phyloP scores from a whole-genome alignment of 805 yeast genomes.

The Pichia scutulata region DNA sequence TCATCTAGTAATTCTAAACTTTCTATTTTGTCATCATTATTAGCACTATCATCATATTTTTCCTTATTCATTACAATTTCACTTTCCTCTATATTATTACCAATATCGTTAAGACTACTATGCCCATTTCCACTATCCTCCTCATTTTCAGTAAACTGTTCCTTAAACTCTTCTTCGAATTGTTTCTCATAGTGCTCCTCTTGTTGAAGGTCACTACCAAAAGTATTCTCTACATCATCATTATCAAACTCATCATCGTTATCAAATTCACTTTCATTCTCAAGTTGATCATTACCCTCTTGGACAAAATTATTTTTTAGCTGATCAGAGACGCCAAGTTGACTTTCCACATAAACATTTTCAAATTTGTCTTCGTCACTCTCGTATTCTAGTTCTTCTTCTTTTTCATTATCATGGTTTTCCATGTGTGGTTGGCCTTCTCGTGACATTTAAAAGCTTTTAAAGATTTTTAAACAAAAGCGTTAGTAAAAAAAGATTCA shows the following conservation, averaged over 20 bases:
- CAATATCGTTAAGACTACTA: not conserved
- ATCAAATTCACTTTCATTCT: not conserved
- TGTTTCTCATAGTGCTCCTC: not conserved
- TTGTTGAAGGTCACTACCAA: not conserved
- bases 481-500: not conserved
- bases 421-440: not conserved
- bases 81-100: not conserved
- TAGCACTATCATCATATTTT: not conserved
- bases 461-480: not conserved
- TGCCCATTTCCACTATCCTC: not conserved
- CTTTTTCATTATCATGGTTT: slow-evolving; percentile 6
- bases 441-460: not conserved
- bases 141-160: not conserved
- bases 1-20: not conserved
- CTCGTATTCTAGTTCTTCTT: slow-evolving; percentile 27
- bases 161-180: not conserved
- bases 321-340: not conserved
- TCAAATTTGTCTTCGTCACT: slow-evolving; percentile 22
- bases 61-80: not conserved
- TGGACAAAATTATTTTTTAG: not conserved
- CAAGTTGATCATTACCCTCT: not conserved
- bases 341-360: slow-evolving; percentile 1
- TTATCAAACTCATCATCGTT: slow-evolving; percentile 2
- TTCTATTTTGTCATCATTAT: not conserved
- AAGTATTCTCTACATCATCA: not conserved